Conservation (phyloP, 129 eudicot genomes). For the Ambrosia trifida region DNA sequence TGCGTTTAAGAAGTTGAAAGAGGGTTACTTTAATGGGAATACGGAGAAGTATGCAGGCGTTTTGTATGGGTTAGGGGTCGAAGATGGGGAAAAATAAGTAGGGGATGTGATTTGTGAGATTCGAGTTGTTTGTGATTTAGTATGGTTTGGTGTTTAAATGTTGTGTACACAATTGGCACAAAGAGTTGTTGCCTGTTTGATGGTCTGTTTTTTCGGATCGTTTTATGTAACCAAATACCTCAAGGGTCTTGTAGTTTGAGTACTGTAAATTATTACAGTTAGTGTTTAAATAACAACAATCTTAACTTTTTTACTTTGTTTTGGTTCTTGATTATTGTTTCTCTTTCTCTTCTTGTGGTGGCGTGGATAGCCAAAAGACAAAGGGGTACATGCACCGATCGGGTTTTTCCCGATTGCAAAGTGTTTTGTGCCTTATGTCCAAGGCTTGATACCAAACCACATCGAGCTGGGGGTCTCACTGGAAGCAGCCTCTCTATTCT, state of each 20-base stretch:
- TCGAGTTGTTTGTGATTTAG: constrained; percentile 42
- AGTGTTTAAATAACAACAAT: constrained; percentile 56
- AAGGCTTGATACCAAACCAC: no score
- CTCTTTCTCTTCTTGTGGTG: no score
- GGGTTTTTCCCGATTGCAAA: no score
- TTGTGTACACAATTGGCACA: constrained; percentile 55
- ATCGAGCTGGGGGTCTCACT: no score
- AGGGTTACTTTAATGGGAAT: constrained; percentile 67
- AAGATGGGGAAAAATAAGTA: constrained; percentile 58
- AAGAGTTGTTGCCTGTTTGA: constrained; percentile 47
- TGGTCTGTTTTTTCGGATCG: constrained; percentile 34
- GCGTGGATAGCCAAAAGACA: no score
- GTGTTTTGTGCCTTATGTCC: no score
- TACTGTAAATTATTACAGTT: constrained; percentile 67
- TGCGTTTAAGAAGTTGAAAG: constrained; percentile 72
- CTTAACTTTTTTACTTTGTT: constrained; percentile 40
- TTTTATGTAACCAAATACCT: constrained; percentile 48
- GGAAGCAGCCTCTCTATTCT: no score
- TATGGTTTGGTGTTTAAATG: constrained; percentile 36
- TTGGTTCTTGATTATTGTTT: constrained; percentile 16
- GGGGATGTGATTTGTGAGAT: constrained; percentile 23
- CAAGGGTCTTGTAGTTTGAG: constrained; percentile 61
- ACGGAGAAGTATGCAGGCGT: constrained; percentile 77
- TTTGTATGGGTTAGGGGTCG: constrained; percentile 81
- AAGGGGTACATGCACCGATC: no score